These are phyloP conservation scores for Astragalus membranaceus DNA, from an alignment of 306 rosid species.

Conservation along the genomic window DNA sequence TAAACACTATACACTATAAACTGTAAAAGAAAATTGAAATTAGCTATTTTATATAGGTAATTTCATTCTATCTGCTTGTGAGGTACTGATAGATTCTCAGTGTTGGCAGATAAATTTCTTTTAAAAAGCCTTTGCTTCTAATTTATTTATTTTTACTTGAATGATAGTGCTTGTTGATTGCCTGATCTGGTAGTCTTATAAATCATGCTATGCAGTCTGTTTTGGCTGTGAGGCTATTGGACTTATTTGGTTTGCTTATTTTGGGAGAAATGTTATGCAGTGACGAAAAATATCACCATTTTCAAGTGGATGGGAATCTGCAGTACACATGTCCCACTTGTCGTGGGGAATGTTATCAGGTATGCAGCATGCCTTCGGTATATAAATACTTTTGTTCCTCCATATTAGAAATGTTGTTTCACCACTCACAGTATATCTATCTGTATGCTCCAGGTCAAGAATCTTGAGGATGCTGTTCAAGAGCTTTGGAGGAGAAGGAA, in stretches of 20 bases:
- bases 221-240: not conserved
- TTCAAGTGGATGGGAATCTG: conserved; percentile 89
- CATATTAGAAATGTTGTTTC: not conserved
- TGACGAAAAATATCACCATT: conserved; percentile 84
- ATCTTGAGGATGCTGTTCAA: conserved; percentile 88
- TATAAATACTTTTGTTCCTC: not conserved
- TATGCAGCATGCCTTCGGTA: conserved; percentile 23
- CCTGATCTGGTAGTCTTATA: not conserved
- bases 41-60: not conserved
- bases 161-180: not conserved
- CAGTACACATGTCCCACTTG: conserved; percentile 94
- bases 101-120: not conserved
- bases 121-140: not conserved
- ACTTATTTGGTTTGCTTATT: conserved; percentile 18
- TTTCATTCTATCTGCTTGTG: not conserved
- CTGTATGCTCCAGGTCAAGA: conserved; percentile 52
- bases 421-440: not conserved
- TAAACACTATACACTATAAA: not conserved
- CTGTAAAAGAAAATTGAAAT: not conserved
- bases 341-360: conserved; percentile 97
- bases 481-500: conserved; percentile 98
- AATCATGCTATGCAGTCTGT: not conserved
- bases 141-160: not conserved
- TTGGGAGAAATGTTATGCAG: conserved; percentile 40
- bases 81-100: not conserved